phyloP scores from a whole-genome alignment of 345 rosid species.

The Dipteronia sinensis region DNA sequence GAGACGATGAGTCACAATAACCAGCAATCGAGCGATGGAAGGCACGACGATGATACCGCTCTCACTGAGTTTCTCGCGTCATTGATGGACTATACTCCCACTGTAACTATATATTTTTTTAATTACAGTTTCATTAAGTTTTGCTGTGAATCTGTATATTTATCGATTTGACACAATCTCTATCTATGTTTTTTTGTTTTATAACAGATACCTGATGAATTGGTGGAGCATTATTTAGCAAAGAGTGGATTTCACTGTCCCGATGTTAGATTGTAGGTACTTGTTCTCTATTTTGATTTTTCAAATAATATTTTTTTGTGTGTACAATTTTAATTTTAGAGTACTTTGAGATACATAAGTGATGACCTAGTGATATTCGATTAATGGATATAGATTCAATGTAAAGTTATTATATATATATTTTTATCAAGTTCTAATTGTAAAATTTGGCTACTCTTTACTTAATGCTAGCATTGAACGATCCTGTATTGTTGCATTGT shows the following conservation, averaged over 20 bases:
- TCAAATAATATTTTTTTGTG: neutral
- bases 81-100: slow-evolving; percentile 87
- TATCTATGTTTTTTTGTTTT: neutral
- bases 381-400: too few species aligned
- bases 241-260: slow-evolving; percentile 98
- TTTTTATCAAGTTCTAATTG: neutral
- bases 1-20: slow-evolving; percentile 48
- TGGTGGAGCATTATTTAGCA: slow-evolving; percentile 94
- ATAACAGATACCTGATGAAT: slow-evolving; percentile 85
- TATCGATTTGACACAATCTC: neutral
- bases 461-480: neutral
- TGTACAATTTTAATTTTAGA: neutral
- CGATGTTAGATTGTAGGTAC: slow-evolving; percentile 92
- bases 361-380: too few species aligned
- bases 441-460: neutral
- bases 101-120: slow-evolving; percentile 35
- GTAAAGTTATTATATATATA: too few species aligned
- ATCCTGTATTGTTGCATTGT: neutral
- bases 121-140: neutral
- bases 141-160: neutral
- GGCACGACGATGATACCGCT: slow-evolving; percentile 85
- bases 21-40: slow-evolving; percentile 51
- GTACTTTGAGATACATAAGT: neutral
- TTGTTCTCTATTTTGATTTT: slow-evolving; percentile 8
- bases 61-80: slow-evolving; percentile 81